Base-by-base conservation (phyloP, 208 protist species). In the Naegleria lovaniensis region DNA sequence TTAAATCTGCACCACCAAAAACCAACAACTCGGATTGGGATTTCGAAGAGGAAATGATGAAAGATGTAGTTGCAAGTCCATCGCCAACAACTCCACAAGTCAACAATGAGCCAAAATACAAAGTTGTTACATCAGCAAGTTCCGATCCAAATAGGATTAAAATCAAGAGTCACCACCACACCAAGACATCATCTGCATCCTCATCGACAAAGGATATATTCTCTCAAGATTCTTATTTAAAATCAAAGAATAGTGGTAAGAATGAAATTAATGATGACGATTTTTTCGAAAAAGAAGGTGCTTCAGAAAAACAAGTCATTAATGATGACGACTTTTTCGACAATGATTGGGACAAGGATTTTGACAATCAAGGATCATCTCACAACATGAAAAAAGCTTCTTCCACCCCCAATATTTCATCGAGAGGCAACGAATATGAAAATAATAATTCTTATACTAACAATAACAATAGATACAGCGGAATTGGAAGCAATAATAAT, bases 241-340 rank as follows among this genome's bases (percentile, higher is more conserved):
- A 36, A 33, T 11, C 67, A 36, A 79, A 36, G 29, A 29, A 79
- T 36, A 36, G 6, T n/a, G 5, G 9, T 13, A 36, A 36, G 9
- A 79, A 79, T 25, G n/a, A 79, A 36, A 79, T 11, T 36, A 36
- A 9, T 79, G 67, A 79, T 79, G 67, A 79, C 6, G 67, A 79
- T 36, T 36, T 79, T 36, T 79, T 79, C 29, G 67, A 25, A 29
- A 79, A 29, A 13, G 55, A 67, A 67, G 55, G 11, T 4, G 29
- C 9, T 79, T 11, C 9, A 13, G 15, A 88, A 38, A 88, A 88
- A 39, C 22, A 88, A 38, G 33, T n/a, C 13, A 38, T 43, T 39
- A 38, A 88, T 88, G 85, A 88, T 88, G 43, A 48, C 38, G 39
- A 58, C 41, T 88, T 58, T 58, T 58, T 58, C 41, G 55, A 58